These are phyloP conservation scores for Pseudogymnoascus sp. DNA, from an alignment of 2,329 filamentous ascomycete species.

Conservation along the genomic window DNA sequence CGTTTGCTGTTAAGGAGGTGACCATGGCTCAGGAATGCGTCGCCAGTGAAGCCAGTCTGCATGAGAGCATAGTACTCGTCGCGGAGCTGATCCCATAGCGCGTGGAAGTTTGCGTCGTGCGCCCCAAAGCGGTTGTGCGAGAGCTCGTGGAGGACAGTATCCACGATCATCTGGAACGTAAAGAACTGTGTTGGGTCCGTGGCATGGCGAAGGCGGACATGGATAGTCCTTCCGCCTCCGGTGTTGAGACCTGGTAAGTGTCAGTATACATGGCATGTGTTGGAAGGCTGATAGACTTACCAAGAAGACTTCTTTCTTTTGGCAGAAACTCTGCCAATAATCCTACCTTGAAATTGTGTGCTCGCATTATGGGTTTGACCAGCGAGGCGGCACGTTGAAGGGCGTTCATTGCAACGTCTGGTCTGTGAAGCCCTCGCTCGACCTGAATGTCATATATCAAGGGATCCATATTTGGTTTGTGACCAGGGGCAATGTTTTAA, in stretches of 20 bases:
- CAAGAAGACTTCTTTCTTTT: slow-evolving; percentile 62
- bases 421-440: neutral
- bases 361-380: slow-evolving; percentile 92
- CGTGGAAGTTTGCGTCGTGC: slow-evolving; percentile 75
- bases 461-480: neutral
- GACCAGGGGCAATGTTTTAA: neutral
- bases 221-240: slow-evolving; percentile 69
- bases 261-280: neutral
- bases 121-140: slow-evolving; percentile 80
- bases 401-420: slow-evolving; percentile 31
- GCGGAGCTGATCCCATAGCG: slow-evolving; percentile 80
- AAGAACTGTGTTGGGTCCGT: slow-evolving; percentile 70
- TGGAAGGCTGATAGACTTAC: slow-evolving; percentile 31
- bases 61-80: slow-evolving; percentile 73
- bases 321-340: slow-evolving; percentile 83
- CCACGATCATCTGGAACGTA: slow-evolving; percentile 68
- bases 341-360: slow-evolving; percentile 69
- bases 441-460: slow-evolving; percentile 1
- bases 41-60: slow-evolving; percentile 80
- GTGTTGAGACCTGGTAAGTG: slow-evolving; percentile 58
- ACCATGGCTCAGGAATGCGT: slow-evolving; percentile 75
- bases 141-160: slow-evolving; percentile 92
- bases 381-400: slow-evolving; percentile 77
- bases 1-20: slow-evolving; percentile 60
- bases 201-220: slow-evolving; percentile 71